phyloP scores from a whole-genome alignment of 2,329 filamentous ascomycete genomes.

The Fusarium sarcochroum region DNA sequence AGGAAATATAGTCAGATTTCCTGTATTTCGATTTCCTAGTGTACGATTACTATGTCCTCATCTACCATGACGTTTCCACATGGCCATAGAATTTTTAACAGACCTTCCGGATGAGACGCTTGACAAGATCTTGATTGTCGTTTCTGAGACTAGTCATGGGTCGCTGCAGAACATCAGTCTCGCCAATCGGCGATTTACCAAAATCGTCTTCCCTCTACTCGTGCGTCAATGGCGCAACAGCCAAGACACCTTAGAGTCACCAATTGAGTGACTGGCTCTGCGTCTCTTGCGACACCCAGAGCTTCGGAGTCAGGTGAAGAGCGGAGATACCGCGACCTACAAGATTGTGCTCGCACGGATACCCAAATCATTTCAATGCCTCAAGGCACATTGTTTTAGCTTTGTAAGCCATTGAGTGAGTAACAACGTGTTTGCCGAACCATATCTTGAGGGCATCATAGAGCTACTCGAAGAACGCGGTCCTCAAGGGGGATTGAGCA shows the following conservation, averaged over 20 bases:
- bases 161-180: neutral
- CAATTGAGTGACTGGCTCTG: neutral
- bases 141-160: accelerated
- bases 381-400: accelerated
- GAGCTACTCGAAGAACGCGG: neutral
- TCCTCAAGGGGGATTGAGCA: neutral
- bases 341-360: neutral
- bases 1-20: too few species aligned
- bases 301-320: neutral
- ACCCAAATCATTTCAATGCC: neutral
- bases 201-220: neutral
- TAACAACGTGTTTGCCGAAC: neutral
- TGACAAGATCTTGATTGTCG: neutral
- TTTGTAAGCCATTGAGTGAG: neutral
- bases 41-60: too few species aligned
- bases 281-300: neutral
- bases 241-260: neutral
- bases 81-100: neutral
- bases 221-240: constrained; percentile 1
- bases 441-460: neutral
- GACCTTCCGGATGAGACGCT: neutral
- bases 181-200: neutral
- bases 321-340: accelerated
- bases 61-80: too few species aligned
- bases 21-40: too few species aligned